These are phyloP conservation scores for Purpureocillium lavendulum DNA, from an alignment of 2,329 filamentous ascomycete genomes.

Conservation along the genomic window DNA sequence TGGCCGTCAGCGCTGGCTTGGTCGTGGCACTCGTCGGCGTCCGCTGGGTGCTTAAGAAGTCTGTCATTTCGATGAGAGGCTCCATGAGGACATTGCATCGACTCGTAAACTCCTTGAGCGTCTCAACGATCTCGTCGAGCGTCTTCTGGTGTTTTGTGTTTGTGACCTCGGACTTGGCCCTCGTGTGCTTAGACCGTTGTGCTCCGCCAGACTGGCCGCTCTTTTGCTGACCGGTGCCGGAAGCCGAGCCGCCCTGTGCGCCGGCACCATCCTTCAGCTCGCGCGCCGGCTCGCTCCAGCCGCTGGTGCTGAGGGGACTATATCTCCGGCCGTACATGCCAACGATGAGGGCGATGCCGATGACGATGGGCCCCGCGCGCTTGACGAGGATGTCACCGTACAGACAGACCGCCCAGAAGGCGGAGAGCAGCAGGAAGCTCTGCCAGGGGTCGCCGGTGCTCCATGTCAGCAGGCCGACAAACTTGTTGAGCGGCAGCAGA, in stretches of 20 bases:
- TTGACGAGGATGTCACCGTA: conserved; percentile 81
- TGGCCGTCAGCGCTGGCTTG: conserved; percentile 75
- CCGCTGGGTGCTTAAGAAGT: conserved; percentile 85
- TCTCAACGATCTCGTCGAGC: conserved; percentile 94
- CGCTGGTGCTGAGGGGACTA: conserved; percentile 81
- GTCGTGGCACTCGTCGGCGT: conserved; percentile 90
- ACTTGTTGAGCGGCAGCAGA: conserved; percentile 76
- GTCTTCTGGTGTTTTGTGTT: conserved; percentile 82
- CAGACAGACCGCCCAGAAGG: conserved; percentile 78
- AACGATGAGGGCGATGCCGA: conserved; percentile 70
- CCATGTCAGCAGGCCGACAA: conserved; percentile 85
- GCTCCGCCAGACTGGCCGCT: conserved; percentile 12
- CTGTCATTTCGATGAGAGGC: conserved; percentile 78
- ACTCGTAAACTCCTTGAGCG: conserved; percentile 79
- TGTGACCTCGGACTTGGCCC: conserved; percentile 47
- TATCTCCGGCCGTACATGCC: conserved; percentile 91
- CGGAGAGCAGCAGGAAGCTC: conserved; percentile 80
- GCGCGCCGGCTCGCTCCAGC: conserved; percentile 49
- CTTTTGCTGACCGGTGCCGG: conserved; percentile 15
- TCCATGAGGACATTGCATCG: conserved; percentile 89
- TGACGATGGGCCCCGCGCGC: conserved; percentile 73
- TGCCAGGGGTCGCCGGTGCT: conserved; percentile 92
- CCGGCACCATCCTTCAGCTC: conserved; percentile 18
- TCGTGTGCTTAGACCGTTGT: conserved; percentile 26
- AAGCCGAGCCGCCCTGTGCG: conserved; percentile 9